phyloP scores from a whole-genome alignment of 2,329 filamentous ascomycete species.

The Chalaropsis thielavioides region DNA sequence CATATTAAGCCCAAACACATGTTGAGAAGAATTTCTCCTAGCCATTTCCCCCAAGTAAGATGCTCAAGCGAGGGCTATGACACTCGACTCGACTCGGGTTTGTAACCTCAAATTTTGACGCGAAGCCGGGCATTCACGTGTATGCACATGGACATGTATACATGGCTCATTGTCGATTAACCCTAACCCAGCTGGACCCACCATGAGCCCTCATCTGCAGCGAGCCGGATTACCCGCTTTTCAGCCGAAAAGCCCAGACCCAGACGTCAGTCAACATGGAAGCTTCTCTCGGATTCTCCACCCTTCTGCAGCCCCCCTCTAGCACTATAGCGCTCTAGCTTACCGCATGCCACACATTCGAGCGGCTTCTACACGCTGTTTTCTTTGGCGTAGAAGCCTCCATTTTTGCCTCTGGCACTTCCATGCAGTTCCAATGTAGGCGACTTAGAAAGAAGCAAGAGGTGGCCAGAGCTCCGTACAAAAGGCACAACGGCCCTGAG shows the following conservation, averaged over 20 bases:
- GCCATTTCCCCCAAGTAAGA: too few relatives aligned
- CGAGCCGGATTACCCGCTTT: neutral
- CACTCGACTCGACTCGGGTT: too few relatives aligned
- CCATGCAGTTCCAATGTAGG: neutral
- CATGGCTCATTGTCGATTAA: too few relatives aligned
- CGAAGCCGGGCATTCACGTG: too few relatives aligned
- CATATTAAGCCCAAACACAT: too few relatives aligned
- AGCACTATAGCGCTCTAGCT: neutral
- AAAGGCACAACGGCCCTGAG: neutral
- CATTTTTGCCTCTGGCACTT: slow-evolving; percentile 2
- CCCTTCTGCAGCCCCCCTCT: neutral
- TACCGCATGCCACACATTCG: neutral
- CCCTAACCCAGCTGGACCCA: too few relatives aligned
- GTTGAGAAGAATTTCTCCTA: too few relatives aligned
- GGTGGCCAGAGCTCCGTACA: slow-evolving; percentile 11
- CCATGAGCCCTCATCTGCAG: too few relatives aligned
- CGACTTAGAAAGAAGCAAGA: neutral
- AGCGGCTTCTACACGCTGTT: slow-evolving; percentile 6
- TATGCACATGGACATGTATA: too few relatives aligned
- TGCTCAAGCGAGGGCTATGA: too few relatives aligned
- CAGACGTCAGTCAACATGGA: neutral
- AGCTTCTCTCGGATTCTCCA: slow-evolving; percentile 16
- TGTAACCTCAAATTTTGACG: too few relatives aligned
- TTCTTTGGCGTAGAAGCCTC: neutral
- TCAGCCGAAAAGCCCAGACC: neutral